Evolutionary conservation across 2,329 filamentous ascomycete species (phyloP).

Genomic region (Microsporum ferrugineum): DNA sequence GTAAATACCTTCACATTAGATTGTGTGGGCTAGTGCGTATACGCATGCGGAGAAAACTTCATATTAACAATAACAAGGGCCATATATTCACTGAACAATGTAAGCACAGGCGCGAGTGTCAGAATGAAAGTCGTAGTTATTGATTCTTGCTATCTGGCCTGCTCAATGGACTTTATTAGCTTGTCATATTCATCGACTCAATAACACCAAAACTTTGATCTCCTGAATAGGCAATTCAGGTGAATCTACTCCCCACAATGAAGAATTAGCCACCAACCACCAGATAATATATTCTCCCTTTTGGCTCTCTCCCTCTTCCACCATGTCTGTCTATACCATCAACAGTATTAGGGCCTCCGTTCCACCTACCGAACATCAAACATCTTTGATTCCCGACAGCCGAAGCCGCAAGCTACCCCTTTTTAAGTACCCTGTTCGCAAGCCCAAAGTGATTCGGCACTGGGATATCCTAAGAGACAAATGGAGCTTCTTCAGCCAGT

Average conservation of each 20-base stretch:
- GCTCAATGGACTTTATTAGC: not conserved
- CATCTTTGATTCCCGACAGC: not conserved
- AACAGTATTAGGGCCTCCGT: not conserved
- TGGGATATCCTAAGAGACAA: not conserved
- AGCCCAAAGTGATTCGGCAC: not conserved
- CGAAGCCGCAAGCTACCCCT: not conserved
- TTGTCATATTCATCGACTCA: not conserved
- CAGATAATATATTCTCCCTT: not conserved
- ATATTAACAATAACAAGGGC: not conserved
- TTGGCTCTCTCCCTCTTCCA: not conserved
- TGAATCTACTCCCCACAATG: not conserved
- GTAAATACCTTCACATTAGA: not conserved
- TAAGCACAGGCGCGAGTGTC: not conserved
- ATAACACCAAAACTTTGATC: not conserved
- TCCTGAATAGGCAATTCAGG: not conserved
- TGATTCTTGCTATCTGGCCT: not conserved
- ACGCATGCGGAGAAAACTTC: not conserved
- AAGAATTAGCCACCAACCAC: not conserved
- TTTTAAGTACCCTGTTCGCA: not conserved
- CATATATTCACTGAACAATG: not conserved
- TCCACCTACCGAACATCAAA: not conserved
- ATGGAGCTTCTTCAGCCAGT: slow-evolving; percentile 6
- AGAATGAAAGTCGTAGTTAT: not conserved
- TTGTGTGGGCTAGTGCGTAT: not conserved
- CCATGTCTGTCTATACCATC: not conserved